Evolutionary conservation across 2,329 filamentous ascomycete genomes (phyloP).

Genomic region (Colletotrichum sp.): DNA sequence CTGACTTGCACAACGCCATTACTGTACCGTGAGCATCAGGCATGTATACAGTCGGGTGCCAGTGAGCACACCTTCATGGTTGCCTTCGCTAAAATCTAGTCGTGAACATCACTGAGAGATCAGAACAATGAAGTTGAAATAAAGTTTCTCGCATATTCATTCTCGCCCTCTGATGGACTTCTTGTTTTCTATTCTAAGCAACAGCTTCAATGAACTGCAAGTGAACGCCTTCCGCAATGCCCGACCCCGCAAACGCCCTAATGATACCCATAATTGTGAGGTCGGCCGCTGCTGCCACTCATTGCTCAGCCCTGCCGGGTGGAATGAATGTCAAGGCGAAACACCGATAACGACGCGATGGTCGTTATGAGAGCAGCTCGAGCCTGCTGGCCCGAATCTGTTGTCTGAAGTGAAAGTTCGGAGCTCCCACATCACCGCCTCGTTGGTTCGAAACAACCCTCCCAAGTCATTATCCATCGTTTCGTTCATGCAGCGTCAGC

Average conservation of each 20-base stretch:
- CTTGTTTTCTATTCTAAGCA: not conserved
- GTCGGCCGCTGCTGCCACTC: not conserved
- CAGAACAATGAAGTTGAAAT: not conserved
- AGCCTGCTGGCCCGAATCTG: no score
- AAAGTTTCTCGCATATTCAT: not conserved
- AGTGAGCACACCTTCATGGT: no score
- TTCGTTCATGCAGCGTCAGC: conserved; percentile 76
- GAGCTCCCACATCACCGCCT: not conserved
- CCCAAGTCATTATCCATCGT: conserved; percentile 2
- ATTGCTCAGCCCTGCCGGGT: not conserved
- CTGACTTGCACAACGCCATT: not conserved
- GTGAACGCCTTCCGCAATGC: conserved; percentile 16
- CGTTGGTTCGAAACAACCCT: not conserved
- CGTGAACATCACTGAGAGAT: not conserved
- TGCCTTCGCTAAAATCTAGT: not conserved
- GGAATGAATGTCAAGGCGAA: not conserved
- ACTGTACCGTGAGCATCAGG: not conserved
- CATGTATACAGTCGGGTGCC: not conserved
- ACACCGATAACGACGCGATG: not conserved
- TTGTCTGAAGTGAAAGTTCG: not conserved
- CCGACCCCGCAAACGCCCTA: conserved; percentile 16
- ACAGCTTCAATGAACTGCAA: conserved; percentile 1
- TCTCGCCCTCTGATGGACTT: not conserved
- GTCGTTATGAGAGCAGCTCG: not conserved
- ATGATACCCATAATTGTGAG: conserved; percentile 11